These are phyloP conservation scores for Cornus controversa DNA, from an alignment of 148 eudicot species.

Conservation along the genomic window DNA sequence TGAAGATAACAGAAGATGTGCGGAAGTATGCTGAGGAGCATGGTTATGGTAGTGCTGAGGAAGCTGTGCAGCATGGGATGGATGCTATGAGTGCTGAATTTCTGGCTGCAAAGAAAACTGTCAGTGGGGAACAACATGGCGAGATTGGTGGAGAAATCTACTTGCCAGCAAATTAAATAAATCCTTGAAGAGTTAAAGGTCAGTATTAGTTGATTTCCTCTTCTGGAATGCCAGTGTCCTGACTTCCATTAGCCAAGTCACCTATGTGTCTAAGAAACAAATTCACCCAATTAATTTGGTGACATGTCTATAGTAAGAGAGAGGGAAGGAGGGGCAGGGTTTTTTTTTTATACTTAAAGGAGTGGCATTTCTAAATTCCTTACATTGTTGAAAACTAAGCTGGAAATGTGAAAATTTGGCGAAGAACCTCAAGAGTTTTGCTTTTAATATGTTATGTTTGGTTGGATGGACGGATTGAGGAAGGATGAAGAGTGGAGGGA, in stretches of 20 bases:
- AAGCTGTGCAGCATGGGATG: slow-evolving; percentile 86
- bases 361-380: not conserved
- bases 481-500: no score
- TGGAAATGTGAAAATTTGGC: not conserved
- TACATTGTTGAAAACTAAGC: not conserved
- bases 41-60: slow-evolving; percentile 94
- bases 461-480: no score
- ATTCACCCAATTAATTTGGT: not conserved
- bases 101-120: slow-evolving; percentile 86
- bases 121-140: slow-evolving; percentile 96
- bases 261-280: not conserved
- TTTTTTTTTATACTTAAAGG: no score
- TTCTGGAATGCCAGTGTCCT: not conserved
- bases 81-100: slow-evolving; percentile 96
- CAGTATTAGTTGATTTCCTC: not conserved
- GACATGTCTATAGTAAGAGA: not conserved
- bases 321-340: no score
- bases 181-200: slow-evolving; percentile 53
- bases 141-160: slow-evolving; percentile 97
- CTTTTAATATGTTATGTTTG: no score
- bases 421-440: not conserved
- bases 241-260: not conserved
- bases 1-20: slow-evolving; percentile 98
- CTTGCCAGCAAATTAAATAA: slow-evolving; percentile 75
- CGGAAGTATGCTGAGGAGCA: slow-evolving; percentile 96